Conservation (phyloP, 148 eudicot species). For the Heliamphora exappendiculata region DNA sequence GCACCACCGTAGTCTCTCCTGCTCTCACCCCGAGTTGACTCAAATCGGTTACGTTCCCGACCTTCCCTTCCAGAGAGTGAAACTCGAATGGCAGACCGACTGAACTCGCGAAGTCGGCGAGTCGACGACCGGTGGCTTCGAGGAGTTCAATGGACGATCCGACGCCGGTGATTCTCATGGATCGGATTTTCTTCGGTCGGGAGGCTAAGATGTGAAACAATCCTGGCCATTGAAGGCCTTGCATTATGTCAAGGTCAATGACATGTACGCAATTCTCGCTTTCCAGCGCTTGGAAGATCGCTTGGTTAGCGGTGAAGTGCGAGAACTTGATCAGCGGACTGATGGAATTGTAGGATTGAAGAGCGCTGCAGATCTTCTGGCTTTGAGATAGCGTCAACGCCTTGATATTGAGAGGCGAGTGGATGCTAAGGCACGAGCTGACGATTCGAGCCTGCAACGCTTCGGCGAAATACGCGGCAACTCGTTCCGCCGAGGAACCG, state of each 20-base stretch:
- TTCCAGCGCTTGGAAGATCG: constrained; percentile 56
- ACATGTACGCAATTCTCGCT: constrained; percentile 55
- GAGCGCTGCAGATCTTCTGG: constrained; percentile 37
- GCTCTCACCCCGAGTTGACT: constrained; percentile 22
- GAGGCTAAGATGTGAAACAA: constrained; percentile 77
- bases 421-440: constrained; percentile 32
- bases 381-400: constrained; percentile 24
- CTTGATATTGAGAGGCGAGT: constrained; percentile 14
- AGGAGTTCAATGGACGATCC: constrained; percentile 49
- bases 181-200: constrained; percentile 30
- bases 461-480: constrained; percentile 68
- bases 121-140: constrained; percentile 45
- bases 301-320: constrained; percentile 82
- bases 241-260: constrained; percentile 79
- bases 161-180: constrained; percentile 54
- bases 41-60: constrained; percentile 43
- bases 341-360: constrained; percentile 62
- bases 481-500: constrained; percentile 61
- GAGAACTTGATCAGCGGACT: constrained; percentile 67
- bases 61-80: constrained; percentile 53
- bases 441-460: constrained; percentile 50
- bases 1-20: constrained; percentile 48
- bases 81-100: constrained; percentile 61
- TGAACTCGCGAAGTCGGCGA: constrained; percentile 60
- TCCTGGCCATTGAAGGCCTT: constrained; percentile 92